A percentile compares a stretch with the other conserved stretches of the same genome.
These are phyloP conservation scores for Falciphora oryzae DNA, from an alignment of 2,329 filamentous ascomycete genomes.

Conservation along the genomic window DNA sequence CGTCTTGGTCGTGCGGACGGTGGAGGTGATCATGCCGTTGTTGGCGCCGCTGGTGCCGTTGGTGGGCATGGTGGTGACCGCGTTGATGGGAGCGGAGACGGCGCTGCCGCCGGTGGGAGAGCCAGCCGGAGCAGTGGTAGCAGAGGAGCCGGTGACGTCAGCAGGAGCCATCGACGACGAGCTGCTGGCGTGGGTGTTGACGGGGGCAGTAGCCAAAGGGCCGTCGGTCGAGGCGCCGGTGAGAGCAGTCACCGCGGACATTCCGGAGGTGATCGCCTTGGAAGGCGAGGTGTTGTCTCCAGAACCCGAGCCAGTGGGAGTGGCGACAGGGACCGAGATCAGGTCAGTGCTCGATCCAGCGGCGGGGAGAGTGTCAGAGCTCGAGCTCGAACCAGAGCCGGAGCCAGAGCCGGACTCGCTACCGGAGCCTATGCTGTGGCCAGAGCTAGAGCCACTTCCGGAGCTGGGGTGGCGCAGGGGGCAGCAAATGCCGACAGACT, in stretches of 20 bases:
- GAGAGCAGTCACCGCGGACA: background rate
- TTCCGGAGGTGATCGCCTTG: background rate
- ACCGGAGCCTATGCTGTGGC: conserved; percentile 1
- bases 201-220: background rate
- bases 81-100: background rate
- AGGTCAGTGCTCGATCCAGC: background rate
- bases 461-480: conserved; percentile 6
- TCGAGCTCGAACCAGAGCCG: conserved; percentile 8
- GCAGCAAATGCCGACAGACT: conserved; percentile 16
- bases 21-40: conserved; percentile 17
- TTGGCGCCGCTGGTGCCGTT: background rate
- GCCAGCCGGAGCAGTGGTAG: background rate
- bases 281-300: background rate
- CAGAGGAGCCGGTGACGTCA: background rate
- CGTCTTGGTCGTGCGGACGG: conserved; percentile 18
- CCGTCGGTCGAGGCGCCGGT: background rate
- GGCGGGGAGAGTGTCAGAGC: conserved; percentile 5
- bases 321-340: no score
- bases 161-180: background rate
- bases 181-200: background rate
- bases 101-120: background rate
- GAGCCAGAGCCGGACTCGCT: conserved; percentile 1
- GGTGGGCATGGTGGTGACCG: background rate
- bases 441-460: conserved; percentile 2
- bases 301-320: conserved; percentile 9